A percentile compares a stretch with the other conserved stretches of the same genome.
These are phyloP conservation scores for Senna siamea DNA, from an alignment of 306 rosid species.

Conservation along the genomic window DNA sequence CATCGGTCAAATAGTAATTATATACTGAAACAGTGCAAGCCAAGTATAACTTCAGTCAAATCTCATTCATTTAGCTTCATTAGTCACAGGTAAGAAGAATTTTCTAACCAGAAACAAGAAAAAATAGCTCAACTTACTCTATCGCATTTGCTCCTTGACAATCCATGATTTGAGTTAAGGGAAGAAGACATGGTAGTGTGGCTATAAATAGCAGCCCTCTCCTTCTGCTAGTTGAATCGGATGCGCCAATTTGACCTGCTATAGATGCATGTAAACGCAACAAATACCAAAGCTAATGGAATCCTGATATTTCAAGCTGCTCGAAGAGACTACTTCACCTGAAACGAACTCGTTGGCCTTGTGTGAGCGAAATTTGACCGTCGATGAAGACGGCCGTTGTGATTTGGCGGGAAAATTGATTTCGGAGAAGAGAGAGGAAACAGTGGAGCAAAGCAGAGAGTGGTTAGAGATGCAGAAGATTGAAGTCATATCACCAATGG, in stretches of 20 bases:
- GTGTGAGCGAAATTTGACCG: slow-evolving; percentile 45
- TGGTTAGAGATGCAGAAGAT: slow-evolving; percentile 40
- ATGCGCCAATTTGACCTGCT: slow-evolving; percentile 29
- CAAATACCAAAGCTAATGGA: neutral
- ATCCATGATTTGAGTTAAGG: slow-evolving; percentile 42
- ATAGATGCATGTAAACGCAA: slow-evolving; percentile 2
- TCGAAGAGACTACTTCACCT: slow-evolving; percentile 9
- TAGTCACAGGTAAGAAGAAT: neutral
- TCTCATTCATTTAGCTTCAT: neutral
- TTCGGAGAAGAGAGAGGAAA: slow-evolving; percentile 35
- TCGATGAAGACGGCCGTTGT: slow-evolving; percentile 38
- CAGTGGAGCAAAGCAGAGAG: slow-evolving; percentile 43
- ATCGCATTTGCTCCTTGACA: slow-evolving; percentile 50
- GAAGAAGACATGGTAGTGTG: slow-evolving; percentile 68
- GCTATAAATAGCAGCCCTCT: slow-evolving; percentile 56
- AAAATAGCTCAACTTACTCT: slow-evolving; percentile 52
- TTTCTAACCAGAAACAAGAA: neutral
- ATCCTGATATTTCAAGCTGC: slow-evolving; percentile 21
- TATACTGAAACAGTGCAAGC: neutral
- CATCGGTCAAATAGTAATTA: neutral
- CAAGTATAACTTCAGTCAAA: neutral
- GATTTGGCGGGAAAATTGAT: slow-evolving; percentile 54
- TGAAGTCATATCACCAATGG: slow-evolving; percentile 47
- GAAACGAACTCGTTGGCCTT: slow-evolving; percentile 29
- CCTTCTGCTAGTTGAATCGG: slow-evolving; percentile 54